Evolutionary conservation across 257 asterid genomes (phyloP), one percentile per base, ranked within the genome.

Genomic region (Nicotiana tabacum): DNA sequence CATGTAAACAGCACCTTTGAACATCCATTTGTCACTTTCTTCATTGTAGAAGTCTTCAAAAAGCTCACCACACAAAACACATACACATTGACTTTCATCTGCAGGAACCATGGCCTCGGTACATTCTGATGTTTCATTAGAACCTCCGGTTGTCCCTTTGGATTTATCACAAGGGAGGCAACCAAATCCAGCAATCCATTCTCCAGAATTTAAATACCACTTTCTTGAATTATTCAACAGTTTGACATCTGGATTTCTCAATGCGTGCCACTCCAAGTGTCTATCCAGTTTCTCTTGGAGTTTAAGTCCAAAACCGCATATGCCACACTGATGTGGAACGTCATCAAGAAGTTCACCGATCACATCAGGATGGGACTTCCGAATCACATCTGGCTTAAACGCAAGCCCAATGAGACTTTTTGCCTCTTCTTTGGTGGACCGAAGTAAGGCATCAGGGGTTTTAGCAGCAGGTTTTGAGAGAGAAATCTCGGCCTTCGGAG

Each of bases 241-340:
- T 64, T 72, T 80, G 80, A 85, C 82, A 80, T 87, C 90, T 79
- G 85, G 83, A 83, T 70, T 86, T 84, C 84, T 90, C 65, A 61
- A 57, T 32, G 90, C 85, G 74, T 95, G 98, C 97, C 98, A 95
- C 76, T 92, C 97, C 93, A 92, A 86, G 89, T 95, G 98, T 82
- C 91, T 89, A 83, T 90, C 90, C 46, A 92, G 92, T 77, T 51
- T 91, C 77, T 92, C 97, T 87, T 92, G 86, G 77, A 87, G 84
- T 88, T 88, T 95, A 37, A 95, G 88, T 88, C 82, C 87, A 82
- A 90, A 89, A 74, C 96, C 95, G 74, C 98, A 95, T 69, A 83
- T 79, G 81, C 84, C 85, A 87, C 98, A 95, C 82, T 84, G 85
- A 88, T 89, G 87, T 30, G 95, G 95, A 82, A 91, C 85, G 57